Conservation (phyloP, 139 green algal genomes). For the Chlorella sp. region DNA sequence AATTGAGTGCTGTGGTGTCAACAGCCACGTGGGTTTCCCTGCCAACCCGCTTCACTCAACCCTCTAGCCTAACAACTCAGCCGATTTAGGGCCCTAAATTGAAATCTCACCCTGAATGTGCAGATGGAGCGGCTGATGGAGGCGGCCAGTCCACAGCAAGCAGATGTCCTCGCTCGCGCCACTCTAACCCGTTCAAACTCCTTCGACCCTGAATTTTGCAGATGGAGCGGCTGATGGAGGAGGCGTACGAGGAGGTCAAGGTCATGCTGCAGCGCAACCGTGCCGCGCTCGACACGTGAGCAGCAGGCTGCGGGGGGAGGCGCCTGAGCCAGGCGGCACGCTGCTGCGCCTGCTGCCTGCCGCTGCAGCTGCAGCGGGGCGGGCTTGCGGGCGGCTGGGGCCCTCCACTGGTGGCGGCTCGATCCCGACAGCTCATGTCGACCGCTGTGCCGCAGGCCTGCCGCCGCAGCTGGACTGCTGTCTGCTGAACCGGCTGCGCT, state of each 20-base stretch:
- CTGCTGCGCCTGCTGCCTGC: not conserved
- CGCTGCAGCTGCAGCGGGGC: no score
- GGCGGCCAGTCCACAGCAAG: not conserved
- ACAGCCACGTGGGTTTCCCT: no score
- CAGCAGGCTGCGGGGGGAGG: no score
- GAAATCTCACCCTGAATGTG: not conserved
- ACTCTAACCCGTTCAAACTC: not conserved
- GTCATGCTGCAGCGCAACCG: constrained; percentile 67
- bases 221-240: constrained; percentile 70
- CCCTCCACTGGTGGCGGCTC: no score
- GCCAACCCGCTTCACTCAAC: no score
- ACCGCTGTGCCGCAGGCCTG: no score
- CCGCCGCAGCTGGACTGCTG: no score
- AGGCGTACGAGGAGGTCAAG: constrained; percentile 60
- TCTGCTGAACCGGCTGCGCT: no score
- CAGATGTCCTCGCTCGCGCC: not conserved
- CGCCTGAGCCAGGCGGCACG: not conserved
- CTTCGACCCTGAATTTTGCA: constrained; percentile 32
- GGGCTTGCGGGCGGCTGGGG: no score
- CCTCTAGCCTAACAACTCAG: not conserved
- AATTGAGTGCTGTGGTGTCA: no score
- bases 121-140: constrained; percentile 74
- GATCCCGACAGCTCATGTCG: no score
- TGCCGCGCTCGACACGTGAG: constrained; percentile 57
- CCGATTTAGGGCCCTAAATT: no score